phyloP scores from a whole-genome alignment of 495 filamentous ascomycete genomes.

The Lophiotrema nucula region DNA sequence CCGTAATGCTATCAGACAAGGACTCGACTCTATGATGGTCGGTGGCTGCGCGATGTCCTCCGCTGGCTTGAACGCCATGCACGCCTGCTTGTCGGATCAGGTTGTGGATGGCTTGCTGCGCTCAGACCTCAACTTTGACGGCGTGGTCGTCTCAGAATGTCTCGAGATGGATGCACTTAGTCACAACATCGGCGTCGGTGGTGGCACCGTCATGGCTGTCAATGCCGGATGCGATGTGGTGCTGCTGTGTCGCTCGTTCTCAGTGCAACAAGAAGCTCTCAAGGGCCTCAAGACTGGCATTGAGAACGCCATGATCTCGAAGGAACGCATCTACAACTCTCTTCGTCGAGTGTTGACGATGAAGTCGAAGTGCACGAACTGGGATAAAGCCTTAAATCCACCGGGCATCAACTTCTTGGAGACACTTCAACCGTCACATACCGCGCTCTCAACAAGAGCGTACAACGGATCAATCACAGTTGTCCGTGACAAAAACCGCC shows the following conservation, averaged over 20 bases:
- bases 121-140: constrained; percentile 78
- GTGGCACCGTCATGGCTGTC: constrained; percentile 89
- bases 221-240: constrained; percentile 88
- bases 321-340: constrained; percentile 70
- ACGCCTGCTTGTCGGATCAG: constrained; percentile 86
- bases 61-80: constrained; percentile 84
- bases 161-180: constrained; percentile 92
- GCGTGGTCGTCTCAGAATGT: constrained; percentile 90
- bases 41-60: constrained; percentile 86
- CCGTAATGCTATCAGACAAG: constrained; percentile 76
- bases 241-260: constrained; percentile 78
- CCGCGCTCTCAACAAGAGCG: constrained; percentile 72
- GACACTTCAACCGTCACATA: constrained; percentile 75
- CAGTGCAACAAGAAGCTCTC: constrained; percentile 83
- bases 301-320: constrained; percentile 79
- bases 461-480: constrained; percentile 86
- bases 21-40: constrained; percentile 89
- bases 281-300: constrained; percentile 78
- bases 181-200: constrained; percentile 88
- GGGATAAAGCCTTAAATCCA: constrained; percentile 80
- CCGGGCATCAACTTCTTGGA: constrained; percentile 68
- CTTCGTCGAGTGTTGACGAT: constrained; percentile 68
- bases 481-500: constrained; percentile 74
- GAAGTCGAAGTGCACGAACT: constrained; percentile 75
- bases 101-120: constrained; percentile 82